phyloP scores from a whole-genome alignment of 1,139 yeast species.

The Diutina scorzettiae region DNA sequence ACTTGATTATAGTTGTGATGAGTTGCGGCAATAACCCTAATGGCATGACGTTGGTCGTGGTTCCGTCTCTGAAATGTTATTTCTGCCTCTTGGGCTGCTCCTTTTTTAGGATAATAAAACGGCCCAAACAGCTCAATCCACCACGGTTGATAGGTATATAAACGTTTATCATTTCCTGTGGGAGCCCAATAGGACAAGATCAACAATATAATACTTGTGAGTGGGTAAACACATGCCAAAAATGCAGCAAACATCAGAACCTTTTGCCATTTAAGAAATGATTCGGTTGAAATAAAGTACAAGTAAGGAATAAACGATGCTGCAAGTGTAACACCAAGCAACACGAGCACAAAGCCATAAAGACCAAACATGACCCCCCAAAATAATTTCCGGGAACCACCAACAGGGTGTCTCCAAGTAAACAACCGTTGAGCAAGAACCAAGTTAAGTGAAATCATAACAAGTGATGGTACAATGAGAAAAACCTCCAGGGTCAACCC shows the following conservation, averaged over 20 bases:
- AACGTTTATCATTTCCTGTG: slow-evolving; percentile 38
- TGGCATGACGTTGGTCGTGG: slow-evolving; percentile 38
- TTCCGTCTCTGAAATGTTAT: slow-evolving; percentile 37
- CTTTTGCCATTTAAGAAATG: not conserved
- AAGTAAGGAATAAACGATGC: slow-evolving; percentile 58
- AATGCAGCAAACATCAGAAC: slow-evolving; percentile 7
- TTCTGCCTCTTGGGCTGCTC: slow-evolving; percentile 39
- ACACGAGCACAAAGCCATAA: slow-evolving; percentile 44
- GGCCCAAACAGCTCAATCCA: slow-evolving; percentile 61
- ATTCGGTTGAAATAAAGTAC: slow-evolving; percentile 26
- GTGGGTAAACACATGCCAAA: not conserved
- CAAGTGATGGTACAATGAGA: slow-evolving; percentile 42
- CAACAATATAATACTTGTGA: not conserved
- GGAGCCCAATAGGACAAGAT: slow-evolving; percentile 34
- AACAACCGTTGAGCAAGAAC: slow-evolving; percentile 66
- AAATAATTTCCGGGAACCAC: slow-evolving; percentile 46
- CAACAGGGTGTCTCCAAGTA: slow-evolving; percentile 76
- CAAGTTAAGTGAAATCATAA: slow-evolving; percentile 47
- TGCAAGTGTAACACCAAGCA: slow-evolving; percentile 41
- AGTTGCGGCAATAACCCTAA: slow-evolving; percentile 37
- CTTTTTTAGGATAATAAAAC: slow-evolving; percentile 39
- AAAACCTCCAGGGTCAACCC: slow-evolving; percentile 57
- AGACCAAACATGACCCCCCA: slow-evolving; percentile 41
- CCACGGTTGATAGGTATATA: slow-evolving; percentile 62
- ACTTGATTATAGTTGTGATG: slow-evolving; percentile 32